These are phyloP conservation scores for Metschnikowia anglica DNA, from an alignment of 805 yeast genomes.

Conservation along the genomic window DNA sequence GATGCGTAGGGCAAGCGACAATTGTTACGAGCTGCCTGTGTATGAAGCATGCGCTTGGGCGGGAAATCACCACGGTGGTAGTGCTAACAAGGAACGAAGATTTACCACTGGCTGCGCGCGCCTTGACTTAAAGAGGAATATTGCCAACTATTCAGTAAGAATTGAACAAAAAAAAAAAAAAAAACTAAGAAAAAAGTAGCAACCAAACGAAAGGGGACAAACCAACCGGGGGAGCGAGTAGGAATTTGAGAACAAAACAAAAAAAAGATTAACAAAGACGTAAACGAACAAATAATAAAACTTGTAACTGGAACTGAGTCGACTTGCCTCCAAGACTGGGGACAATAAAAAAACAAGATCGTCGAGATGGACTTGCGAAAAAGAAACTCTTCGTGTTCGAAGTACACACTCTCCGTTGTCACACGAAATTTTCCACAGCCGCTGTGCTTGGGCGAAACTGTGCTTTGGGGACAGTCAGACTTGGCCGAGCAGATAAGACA, in stretches of 20 bases:
- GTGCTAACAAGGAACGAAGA: background rate
- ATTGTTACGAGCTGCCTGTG: slow-evolving; percentile 8
- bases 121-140: slow-evolving; percentile 7
- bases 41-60: slow-evolving; percentile 1
- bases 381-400: no score
- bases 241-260: background rate
- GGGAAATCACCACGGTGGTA: background rate
- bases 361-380: no score
- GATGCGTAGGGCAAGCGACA: slow-evolving; percentile 9
- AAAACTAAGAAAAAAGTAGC: slow-evolving; percentile 8
- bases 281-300: no score
- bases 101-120: slow-evolving; percentile 9
- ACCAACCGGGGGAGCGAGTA: background rate
- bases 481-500: slow-evolving; percentile 9
- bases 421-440: slow-evolving; percentile 1
- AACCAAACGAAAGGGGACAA: background rate
- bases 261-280: no score
- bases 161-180: slow-evolving; percentile 3
- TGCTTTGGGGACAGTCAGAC: background rate
- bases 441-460: slow-evolving; percentile 2
- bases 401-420: no score
- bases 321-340: no score
- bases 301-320: no score
- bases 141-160: slow-evolving; percentile 8
- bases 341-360: no score